Conservation (phyloP, 352 stramenopile species). For the Saprolegnia diclina region DNA sequence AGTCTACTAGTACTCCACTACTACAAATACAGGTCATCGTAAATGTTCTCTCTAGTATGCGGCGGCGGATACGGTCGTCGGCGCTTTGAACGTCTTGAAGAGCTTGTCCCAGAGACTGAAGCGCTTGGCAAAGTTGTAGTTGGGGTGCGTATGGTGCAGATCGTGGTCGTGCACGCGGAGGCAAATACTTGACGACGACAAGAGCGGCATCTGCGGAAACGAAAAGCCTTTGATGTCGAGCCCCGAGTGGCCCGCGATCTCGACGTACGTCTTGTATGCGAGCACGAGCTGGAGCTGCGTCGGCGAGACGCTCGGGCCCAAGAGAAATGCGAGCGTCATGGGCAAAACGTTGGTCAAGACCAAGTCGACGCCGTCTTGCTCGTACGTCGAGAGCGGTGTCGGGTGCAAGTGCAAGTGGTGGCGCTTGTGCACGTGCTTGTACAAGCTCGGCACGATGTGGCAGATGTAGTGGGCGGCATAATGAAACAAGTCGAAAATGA, state of each 20-base stretch:
- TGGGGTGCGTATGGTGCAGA: constrained; percentile 74
- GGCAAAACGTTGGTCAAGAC: constrained; percentile 73
- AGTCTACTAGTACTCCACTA: neutral
- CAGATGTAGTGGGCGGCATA: constrained; percentile 69
- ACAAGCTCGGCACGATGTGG: constrained; percentile 60
- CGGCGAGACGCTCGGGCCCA: constrained; percentile 43
- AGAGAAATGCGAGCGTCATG: constrained; percentile 42
- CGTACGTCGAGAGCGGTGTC: constrained; percentile 75
- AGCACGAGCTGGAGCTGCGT: constrained; percentile 73
- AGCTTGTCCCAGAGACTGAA: constrained; percentile 84
- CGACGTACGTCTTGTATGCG: constrained; percentile 87
- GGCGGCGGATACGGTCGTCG: neutral
- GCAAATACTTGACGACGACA: constrained; percentile 50
- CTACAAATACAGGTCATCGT: neutral
- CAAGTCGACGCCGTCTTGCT: constrained; percentile 70
- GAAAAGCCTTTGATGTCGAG: constrained; percentile 80
- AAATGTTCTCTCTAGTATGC: neutral
- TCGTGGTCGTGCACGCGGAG: constrained; percentile 79
- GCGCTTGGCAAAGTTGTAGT: constrained; percentile 84
- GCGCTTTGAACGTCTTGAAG: constrained; percentile 60
- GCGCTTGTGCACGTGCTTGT: constrained; percentile 75
- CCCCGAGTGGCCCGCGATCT: constrained; percentile 76
- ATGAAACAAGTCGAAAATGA: constrained; percentile 85
- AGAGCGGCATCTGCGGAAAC: constrained; percentile 76
- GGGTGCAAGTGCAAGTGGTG: constrained; percentile 76